Evolutionary conservation across 805 yeast genomes (phyloP), one percentile per base, ranked within the genome.

Genomic region (Wickerhamomyces canadensis): DNA sequence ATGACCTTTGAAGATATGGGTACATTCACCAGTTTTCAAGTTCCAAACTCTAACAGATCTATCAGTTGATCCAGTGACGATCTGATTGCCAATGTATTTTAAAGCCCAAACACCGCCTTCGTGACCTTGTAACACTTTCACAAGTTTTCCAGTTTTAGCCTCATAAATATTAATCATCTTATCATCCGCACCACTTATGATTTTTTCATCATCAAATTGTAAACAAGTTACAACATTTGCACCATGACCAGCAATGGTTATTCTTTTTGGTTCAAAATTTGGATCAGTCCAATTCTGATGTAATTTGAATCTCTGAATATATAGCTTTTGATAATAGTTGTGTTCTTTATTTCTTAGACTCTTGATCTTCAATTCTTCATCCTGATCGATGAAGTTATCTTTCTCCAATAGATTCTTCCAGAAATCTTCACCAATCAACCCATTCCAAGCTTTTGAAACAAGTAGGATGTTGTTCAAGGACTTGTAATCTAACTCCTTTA

Each of bases 71-170:
- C 98, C 98, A 42, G 94, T 84, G 1, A 91, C 95, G 31, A 93
- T 68, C 8, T 88, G 86, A 51, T 80, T 78, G 17, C 85, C 88
- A 37, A 75, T 69, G 55, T 88, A 89, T 60, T 91, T 87, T 57
- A 93, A 70, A 1, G 98, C 98, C 98, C 98, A 93, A 5, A 93
- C 98, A 27, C 98, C 98, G 31, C 98, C 98, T 37, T 84, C 95
- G 55, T 93, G 98, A 7, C 96, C 97, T 30, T 71, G 68, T 31
- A 93, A 67, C 6, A 78, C 78, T 29, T 72, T 66, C 8, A 79
- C 52, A 35, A 81, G 66, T 29, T 65, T 63, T 5, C 97, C 97
- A 1, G 84, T 76, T 22, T 69, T 65, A 1, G 96, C 78, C 46
- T 82, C 81, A 60, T 85, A 87, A 8, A 93, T 79, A 45, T 85